These are phyloP conservation scores for Arthrobotrys sphaeroides DNA, from an alignment of 2,329 filamentous ascomycete species.

Conservation along the genomic window DNA sequence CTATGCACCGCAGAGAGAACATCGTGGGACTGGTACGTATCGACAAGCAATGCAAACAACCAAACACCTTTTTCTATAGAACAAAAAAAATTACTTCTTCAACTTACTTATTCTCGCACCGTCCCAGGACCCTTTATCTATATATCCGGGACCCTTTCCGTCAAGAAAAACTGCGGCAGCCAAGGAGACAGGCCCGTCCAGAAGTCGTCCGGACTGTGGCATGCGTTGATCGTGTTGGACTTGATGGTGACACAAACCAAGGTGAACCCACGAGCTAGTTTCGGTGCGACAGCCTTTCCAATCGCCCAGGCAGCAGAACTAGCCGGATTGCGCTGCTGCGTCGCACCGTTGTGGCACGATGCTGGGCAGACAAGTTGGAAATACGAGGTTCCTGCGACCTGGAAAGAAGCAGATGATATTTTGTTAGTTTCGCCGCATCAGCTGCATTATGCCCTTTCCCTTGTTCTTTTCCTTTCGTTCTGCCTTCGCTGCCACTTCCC, in stretches of 20 bases:
- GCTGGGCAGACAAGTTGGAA: conserved; percentile 27
- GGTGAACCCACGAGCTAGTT: conserved; percentile 28
- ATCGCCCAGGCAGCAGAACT: conserved; percentile 11
- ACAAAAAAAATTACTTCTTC: neutral
- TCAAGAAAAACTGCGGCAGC: neutral
- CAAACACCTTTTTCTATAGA: neutral
- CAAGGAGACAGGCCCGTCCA: conserved; percentile 6
- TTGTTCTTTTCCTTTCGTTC: neutral
- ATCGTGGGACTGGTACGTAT: neutral
- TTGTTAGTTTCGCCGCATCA: conserved; percentile 11
- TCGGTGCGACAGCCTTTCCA: conserved; percentile 27
- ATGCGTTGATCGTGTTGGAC: conserved; percentile 52
- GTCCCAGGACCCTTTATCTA: neutral
- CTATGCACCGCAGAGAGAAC: neutral
- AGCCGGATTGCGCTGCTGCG: conserved; percentile 34
- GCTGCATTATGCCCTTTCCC: conserved; percentile 5
- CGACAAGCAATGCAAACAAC: neutral
- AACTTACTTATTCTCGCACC: conserved; percentile 1
- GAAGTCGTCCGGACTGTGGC: conserved; percentile 5
- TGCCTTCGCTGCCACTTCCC: conserved; percentile 17
- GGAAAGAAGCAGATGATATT: neutral
- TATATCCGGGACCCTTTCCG: neutral
- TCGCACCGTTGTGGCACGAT: conserved; percentile 28
- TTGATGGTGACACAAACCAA: conserved; percentile 46
- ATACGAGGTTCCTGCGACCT: conserved; percentile 3